phyloP scores from a whole-genome alignment of 306 rosid species.

The Astragalus glycyphyllos region DNA sequence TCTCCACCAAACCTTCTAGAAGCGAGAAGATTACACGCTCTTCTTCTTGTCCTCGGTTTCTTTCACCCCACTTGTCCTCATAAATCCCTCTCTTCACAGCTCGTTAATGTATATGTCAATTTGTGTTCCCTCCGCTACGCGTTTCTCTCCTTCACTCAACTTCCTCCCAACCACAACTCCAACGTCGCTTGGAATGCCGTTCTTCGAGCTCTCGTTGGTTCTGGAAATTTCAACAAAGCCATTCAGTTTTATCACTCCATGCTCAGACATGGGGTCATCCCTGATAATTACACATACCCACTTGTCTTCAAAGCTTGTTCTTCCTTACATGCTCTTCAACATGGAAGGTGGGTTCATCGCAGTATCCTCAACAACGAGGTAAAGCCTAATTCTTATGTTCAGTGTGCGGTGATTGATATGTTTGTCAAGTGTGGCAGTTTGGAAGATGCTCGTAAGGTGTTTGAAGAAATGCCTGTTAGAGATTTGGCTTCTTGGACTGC shows the following conservation, averaged over 20 bases:
- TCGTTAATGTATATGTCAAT: slow-evolving; percentile 49
- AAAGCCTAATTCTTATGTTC: slow-evolving; percentile 45
- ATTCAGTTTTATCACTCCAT: slow-evolving; percentile 45
- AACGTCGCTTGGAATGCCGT: slow-evolving; percentile 53
- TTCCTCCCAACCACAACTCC: slow-evolving; percentile 44
- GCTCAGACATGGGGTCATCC: slow-evolving; percentile 41
- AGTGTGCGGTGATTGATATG: slow-evolving; percentile 55
- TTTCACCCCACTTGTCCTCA: slow-evolving; percentile 42
- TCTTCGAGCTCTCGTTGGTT: slow-evolving; percentile 42
- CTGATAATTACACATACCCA: slow-evolving; percentile 57
- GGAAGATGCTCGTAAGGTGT: slow-evolving; percentile 47
- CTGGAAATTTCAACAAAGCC: slow-evolving; percentile 35
- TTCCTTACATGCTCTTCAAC: slow-evolving; percentile 43
- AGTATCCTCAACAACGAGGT: not conserved
- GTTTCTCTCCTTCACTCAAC: slow-evolving; percentile 37
- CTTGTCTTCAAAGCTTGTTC: slow-evolving; percentile 60
- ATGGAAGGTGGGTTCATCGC: slow-evolving; percentile 44
- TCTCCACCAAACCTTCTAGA: slow-evolving; percentile 49
- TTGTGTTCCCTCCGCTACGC: slow-evolving; percentile 45
- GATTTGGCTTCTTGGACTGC: slow-evolving; percentile 63
- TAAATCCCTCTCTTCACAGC: slow-evolving; percentile 41
- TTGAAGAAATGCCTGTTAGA: slow-evolving; percentile 53
- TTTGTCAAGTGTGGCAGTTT: slow-evolving; percentile 52
- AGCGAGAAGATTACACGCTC: slow-evolving; percentile 50
- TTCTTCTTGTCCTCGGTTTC: slow-evolving; percentile 51